A percentile compares a stretch with the other conserved stretches of the same genome.
These are phyloP conservation scores for Umbelopsis sp. DNA, from an alignment of 371 early-diverging fungal species.

Conservation along the genomic window DNA sequence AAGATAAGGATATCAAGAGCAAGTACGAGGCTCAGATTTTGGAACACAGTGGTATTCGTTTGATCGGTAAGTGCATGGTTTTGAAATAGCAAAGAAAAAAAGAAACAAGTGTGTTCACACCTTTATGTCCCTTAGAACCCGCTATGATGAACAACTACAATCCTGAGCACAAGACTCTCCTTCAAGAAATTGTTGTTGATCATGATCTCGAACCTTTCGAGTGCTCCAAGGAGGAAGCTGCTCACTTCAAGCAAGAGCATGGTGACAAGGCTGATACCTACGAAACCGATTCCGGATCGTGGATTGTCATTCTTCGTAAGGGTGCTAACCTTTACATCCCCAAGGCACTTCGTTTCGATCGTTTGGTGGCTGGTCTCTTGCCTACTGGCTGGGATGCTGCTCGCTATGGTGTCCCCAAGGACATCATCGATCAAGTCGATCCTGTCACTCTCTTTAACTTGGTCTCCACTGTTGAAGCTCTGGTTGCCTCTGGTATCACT, in stretches of 20 bases:
- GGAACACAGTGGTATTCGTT: slow-evolving; percentile 93
- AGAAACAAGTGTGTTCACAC: slow-evolving; percentile 4
- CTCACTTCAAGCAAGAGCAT: slow-evolving; percentile 87
- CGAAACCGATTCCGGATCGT: slow-evolving; percentile 69
- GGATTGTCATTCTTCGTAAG: slow-evolving; percentile 83
- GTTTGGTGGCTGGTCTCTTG: slow-evolving; percentile 94
- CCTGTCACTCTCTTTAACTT: slow-evolving; percentile 87
- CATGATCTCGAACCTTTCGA: slow-evolving; percentile 92
- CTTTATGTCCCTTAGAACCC: slow-evolving; percentile 58
- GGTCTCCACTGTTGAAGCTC: slow-evolving; percentile 92
- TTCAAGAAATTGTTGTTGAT: slow-evolving; percentile 93
- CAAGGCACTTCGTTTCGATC: slow-evolving; percentile 93
- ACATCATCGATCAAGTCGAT: slow-evolving; percentile 92
- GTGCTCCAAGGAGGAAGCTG: slow-evolving; percentile 91
- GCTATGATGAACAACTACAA: slow-evolving; percentile 91
- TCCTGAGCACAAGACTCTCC: slow-evolving; percentile 84
- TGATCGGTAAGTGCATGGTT: slow-evolving; percentile 66
- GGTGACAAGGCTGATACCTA: slow-evolving; percentile 85
- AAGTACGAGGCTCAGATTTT: slow-evolving; percentile 93
- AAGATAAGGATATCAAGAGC: slow-evolving; percentile 90
- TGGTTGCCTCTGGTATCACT: slow-evolving; percentile 90
- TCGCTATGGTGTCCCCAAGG: slow-evolving; percentile 95
- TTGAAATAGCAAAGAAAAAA: slow-evolving; percentile 17
- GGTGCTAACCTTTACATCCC: slow-evolving; percentile 91
- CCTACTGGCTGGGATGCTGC: slow-evolving; percentile 95